Base-by-base conservation (phyloP, 1,284 basidiomycete genomes). In the Ustilago sp. region DNA sequence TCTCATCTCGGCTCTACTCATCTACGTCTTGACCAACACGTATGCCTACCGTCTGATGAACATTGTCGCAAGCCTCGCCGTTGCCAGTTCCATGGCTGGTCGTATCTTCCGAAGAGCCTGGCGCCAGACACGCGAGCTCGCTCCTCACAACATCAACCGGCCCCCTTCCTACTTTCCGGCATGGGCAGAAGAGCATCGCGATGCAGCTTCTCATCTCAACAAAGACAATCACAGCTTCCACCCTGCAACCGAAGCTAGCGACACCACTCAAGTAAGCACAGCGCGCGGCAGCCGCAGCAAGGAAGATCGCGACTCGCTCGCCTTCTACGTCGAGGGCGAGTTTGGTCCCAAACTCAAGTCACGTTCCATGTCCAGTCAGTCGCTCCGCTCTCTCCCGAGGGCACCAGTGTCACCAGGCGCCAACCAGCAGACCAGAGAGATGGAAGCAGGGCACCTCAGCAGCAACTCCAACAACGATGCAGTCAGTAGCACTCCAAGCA, bases 91-190 rank as follows among this genome's bases (percentile, higher is more conserved):
- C 59, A 81, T 81, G 80, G 78, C 77, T 23, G 80, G 80, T 8
- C 64, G 79, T 39, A 79, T 82, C 62, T 82, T 82, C 53, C 57
- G 81, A 35, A 65, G 75, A 41, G 72, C 77, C 7, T 82, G 81
- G 81, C 61, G 73, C 9, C 68, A 81, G 57, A 82, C 80, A 2
- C 72, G 80, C 38, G 75, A 80, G 47, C 55, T 71, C 19, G 67
- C 72, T 7, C 68, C 72, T n/a, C 68, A 68, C 58, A 74, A 68
- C 58, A 43, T 70, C 61, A 77, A 80, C 50, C 39, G 64, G 9
- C 81, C 81, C 6, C 81, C 81, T 19, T 72, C 68, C 28, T 82
- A 82, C 64, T 79, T 63, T 61, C 67, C 72, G 12, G 74, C 68
- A 13, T 81, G 78, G 74, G 70, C 75, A 12, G 72, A 80, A 23